These are phyloP conservation scores for Metschnikowia chrysomelidarum DNA, from an alignment of 805 yeast species.

Conservation along the genomic window DNA sequence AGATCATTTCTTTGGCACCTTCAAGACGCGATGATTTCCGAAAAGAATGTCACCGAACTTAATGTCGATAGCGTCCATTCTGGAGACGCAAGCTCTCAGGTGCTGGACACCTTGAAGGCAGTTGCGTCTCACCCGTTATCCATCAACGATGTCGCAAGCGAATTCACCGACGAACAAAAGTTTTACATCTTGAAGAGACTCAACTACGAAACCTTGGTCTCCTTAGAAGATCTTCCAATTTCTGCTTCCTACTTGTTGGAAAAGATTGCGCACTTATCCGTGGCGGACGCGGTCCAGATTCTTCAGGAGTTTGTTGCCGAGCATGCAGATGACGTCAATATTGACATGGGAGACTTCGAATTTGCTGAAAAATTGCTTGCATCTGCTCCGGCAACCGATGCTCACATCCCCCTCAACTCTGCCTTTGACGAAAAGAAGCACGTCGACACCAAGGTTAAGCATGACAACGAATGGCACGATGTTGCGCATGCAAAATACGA, in stretches of 20 bases:
- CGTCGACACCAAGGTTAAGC: conserved; percentile 2
- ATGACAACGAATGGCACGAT: conserved; percentile 25
- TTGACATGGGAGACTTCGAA: conserved; percentile 36
- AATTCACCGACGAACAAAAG: conserved; percentile 27
- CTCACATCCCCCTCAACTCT: neutral
- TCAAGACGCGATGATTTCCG: no score
- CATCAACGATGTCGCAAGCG: conserved; percentile 24
- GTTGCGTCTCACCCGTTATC: conserved; percentile 23
- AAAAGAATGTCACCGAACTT: no score
- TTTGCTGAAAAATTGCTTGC: conserved; percentile 24
- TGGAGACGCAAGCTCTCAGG: no score
- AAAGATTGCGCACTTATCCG: conserved; percentile 32
- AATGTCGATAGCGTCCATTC: no score
- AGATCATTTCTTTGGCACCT: no score
- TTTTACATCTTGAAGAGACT: conserved; percentile 27
- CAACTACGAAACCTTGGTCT: conserved; percentile 22
- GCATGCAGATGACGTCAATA: conserved; percentile 49
- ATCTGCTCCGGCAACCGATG: neutral
- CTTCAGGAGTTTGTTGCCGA: conserved; percentile 37
- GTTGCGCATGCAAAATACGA: no score
- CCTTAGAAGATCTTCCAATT: conserved; percentile 32
- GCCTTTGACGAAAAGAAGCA: neutral
- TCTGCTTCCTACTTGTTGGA: conserved; percentile 39
- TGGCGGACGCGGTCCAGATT: conserved; percentile 39
- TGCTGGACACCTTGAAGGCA: no score